phyloP scores from a whole-genome alignment of 257 asterid species.

The Solanum tarapatanum region DNA sequence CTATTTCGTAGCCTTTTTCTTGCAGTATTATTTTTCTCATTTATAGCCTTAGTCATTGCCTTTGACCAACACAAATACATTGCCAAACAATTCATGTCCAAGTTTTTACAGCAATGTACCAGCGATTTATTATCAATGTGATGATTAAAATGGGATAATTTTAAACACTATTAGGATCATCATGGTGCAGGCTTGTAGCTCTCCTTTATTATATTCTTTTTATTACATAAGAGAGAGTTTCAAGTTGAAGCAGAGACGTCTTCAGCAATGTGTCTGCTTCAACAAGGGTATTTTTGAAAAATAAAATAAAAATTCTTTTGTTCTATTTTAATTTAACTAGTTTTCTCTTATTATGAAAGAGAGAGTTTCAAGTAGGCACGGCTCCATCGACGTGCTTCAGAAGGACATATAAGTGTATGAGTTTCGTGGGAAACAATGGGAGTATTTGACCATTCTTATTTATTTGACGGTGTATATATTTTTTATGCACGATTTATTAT shows the following conservation, averaged over 20 bases:
- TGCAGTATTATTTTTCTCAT: background rate
- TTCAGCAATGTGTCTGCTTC: too few species aligned
- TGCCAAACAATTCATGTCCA: background rate
- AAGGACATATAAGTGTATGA: background rate
- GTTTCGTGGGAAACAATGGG: background rate
- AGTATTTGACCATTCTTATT: background rate
- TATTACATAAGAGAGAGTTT: too few species aligned
- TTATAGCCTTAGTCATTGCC: background rate
- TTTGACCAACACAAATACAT: background rate
- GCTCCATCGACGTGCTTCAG: too few species aligned
- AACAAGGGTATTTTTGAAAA: too few species aligned
- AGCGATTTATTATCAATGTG: background rate
- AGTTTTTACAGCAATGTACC: background rate
- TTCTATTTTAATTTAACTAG: too few species aligned
- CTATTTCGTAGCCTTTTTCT: background rate
- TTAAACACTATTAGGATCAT: background rate
- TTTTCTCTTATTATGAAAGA: too few species aligned
- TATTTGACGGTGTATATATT: background rate
- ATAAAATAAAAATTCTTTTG: too few species aligned
- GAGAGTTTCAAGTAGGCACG: too few species aligned
- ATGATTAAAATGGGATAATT: background rate
- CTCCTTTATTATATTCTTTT: too few species aligned
- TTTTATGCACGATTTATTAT: background rate
- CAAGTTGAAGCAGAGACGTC: too few species aligned
- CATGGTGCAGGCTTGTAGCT: background rate